phyloP scores from a whole-genome alignment of 2,329 filamentous ascomycete species.

The Ustulina deusta region DNA sequence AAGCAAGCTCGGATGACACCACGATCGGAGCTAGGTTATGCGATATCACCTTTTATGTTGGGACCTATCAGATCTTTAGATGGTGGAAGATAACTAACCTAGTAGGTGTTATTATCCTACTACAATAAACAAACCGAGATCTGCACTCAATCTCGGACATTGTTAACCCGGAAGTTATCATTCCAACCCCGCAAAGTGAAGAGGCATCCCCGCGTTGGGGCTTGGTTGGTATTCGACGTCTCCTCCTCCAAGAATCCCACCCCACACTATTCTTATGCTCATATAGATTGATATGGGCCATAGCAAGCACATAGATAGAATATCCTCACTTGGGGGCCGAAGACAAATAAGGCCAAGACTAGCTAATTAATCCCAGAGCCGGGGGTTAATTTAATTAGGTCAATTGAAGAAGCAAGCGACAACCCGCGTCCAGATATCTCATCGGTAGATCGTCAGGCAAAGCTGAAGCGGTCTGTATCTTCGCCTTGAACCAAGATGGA shows the following conservation, averaged over 20 bases:
- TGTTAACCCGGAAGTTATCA: constrained; percentile 14
- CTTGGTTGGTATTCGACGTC: constrained; percentile 5
- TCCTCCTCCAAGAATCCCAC: constrained; percentile 20
- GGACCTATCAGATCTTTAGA: neutral
- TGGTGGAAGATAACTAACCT: neutral
- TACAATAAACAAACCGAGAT: neutral
- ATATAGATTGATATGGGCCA: neutral
- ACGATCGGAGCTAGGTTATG: neutral
- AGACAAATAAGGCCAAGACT: neutral
- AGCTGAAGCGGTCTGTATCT: neutral
- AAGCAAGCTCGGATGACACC: neutral
- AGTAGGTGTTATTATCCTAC: neutral
- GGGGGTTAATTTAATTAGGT: neutral
- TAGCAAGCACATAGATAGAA: constrained; percentile 2
- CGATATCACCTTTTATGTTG: neutral
- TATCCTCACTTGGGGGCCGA: constrained; percentile 5
- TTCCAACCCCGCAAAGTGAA: constrained; percentile 24
- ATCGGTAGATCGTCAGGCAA: neutral
- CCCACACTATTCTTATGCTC: constrained; percentile 21
- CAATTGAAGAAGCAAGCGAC: neutral
- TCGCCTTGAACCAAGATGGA: constrained; percentile 13
- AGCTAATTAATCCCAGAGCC: neutral
- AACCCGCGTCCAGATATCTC: neutral
- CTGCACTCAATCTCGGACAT: neutral
- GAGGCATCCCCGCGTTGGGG: constrained; percentile 27